phyloP scores from a whole-genome alignment of 129 eudicot species.

The Artemisia tridentata region DNA sequence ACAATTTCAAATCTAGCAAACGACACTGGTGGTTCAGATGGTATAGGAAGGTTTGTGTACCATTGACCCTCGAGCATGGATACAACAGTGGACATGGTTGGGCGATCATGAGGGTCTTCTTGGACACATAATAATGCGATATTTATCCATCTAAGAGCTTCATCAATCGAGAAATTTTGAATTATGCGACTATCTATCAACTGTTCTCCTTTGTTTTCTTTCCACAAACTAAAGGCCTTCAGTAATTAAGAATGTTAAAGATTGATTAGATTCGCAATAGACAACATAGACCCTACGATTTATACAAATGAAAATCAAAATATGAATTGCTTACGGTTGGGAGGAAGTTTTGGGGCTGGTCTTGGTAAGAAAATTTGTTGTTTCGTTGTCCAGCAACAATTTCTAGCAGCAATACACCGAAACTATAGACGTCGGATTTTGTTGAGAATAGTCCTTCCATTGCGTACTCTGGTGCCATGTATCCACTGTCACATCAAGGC shows the following conservation, averaged over 20 bases:
- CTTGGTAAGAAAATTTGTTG: constrained; percentile 17
- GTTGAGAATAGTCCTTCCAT: constrained; percentile 38
- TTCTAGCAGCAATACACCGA: constrained; percentile 37
- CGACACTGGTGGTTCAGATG: constrained; percentile 30
- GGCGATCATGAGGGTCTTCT: constrained; percentile 36
- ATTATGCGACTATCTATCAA: constrained; percentile 27
- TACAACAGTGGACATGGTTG: constrained; percentile 40
- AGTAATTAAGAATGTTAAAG: background rate
- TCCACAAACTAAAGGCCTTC: constrained; percentile 34
- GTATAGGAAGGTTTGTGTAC: constrained; percentile 25
- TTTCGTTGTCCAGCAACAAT: constrained; percentile 28
- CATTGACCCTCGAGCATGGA: constrained; percentile 37
- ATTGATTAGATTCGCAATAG: background rate
- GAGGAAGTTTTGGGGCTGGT: constrained; percentile 21
- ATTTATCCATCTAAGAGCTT: constrained; percentile 32
- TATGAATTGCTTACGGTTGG: constrained; percentile 13
- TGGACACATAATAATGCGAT: constrained; percentile 41
- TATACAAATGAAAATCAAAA: background rate
- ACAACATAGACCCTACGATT: background rate
- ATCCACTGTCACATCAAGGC: constrained; percentile 26
- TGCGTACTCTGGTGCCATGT: constrained; percentile 50
- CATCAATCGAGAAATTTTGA: background rate
- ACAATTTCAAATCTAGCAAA: constrained; percentile 20
- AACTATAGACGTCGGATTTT: constrained; percentile 42
- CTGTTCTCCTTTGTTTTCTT: constrained; percentile 27